Conservation (phyloP, 495 filamentous ascomycete genomes). For the Penicillium mononematosum region DNA sequence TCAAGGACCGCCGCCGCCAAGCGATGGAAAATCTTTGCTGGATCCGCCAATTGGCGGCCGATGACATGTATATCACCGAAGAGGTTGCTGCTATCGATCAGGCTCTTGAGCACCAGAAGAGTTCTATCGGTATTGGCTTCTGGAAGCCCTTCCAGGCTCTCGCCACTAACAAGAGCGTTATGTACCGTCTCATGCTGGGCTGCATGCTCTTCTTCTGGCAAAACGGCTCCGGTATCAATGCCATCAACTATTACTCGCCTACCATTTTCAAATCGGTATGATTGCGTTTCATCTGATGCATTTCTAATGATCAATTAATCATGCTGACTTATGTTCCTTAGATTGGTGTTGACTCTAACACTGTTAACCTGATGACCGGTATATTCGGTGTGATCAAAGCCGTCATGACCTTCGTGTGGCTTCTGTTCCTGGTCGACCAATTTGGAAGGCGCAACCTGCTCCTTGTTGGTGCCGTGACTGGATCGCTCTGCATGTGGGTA, state of each 20-base stretch:
- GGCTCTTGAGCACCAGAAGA: slow-evolving; percentile 54
- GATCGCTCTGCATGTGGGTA: slow-evolving; percentile 69
- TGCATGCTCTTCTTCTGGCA: slow-evolving; percentile 68
- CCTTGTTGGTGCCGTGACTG: slow-evolving; percentile 66
- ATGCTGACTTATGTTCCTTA: neutral
- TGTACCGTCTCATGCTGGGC: slow-evolving; percentile 65
- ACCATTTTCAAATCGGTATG: slow-evolving; percentile 52
- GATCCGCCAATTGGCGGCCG: slow-evolving; percentile 57
- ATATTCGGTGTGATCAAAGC: slow-evolving; percentile 55
- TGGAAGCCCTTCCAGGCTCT: slow-evolving; percentile 66
- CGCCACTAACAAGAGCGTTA: slow-evolving; percentile 42
- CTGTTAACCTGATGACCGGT: slow-evolving; percentile 46
- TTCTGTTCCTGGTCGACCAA: slow-evolving; percentile 68
- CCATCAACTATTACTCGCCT: slow-evolving; percentile 65
- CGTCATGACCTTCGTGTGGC: slow-evolving; percentile 58
- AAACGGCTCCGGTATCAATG: slow-evolving; percentile 65
- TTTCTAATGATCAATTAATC: neutral
- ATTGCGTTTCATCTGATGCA: neutral
- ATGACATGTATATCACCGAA: slow-evolving; percentile 65
- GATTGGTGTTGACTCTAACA: slow-evolving; percentile 51
- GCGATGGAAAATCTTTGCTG: slow-evolving; percentile 61
- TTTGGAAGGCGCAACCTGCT: slow-evolving; percentile 68
- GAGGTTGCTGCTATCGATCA: slow-evolving; percentile 62
- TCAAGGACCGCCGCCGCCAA: slow-evolving; percentile 46
- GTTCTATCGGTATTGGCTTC: slow-evolving; percentile 60